Base-by-base conservation (phyloP, 2,329 filamentous ascomycete genomes). In the Neofusicoccum sp. region DNA sequence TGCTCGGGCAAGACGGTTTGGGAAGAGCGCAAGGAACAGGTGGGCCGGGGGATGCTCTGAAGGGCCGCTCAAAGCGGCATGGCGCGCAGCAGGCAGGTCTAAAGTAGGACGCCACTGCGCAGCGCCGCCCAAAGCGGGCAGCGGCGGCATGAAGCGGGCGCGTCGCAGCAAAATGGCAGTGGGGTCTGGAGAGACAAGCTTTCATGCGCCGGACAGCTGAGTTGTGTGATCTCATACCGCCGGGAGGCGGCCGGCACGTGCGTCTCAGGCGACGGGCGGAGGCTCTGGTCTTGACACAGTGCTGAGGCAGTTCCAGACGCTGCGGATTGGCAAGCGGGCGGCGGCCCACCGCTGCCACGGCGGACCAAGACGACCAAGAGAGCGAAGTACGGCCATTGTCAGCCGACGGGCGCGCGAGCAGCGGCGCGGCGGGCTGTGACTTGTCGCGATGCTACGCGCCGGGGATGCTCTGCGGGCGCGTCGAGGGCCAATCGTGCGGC, bases 1-100 rank as follows among this genome's bases (percentile, higher is more conserved):
- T 99, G 95, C 78, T 96, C 93, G 41, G 95, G 95, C 3, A 98
- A 98, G 86, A 98, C 93, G 63, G 86, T 99, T 9, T 99, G 95
- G 95, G 91, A 99, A 78, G 95, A 99, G 83, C 87, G 95, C 70
- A 89, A 89, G 78, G 93, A 97, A 72, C 92, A 97, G 80, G 87
- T 93, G 45, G 84, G 85, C 68, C 93, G 92, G 79, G 95, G 95
- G 2, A 98, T 99, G 92, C 80, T 95, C 69, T 97, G 77, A 87
- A 56, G 39, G 56, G 14, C 34, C 4, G 37, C 36, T 22, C 29
- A 9, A 54, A 52, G n/a, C 8, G 59, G 45, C 34, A 16, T 34
- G 9, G 48, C 45, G 28, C 8, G 14, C 5, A 22, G n/a, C 33
- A 22, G 58, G 7, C 34, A 5, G 4, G 41, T 43, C n/a, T 9